Percentiles rank a stretch among this genome's conserved stretches.
Conservation (phyloP, 805 yeast species). For the Spathaspora passalidarum region DNA sequence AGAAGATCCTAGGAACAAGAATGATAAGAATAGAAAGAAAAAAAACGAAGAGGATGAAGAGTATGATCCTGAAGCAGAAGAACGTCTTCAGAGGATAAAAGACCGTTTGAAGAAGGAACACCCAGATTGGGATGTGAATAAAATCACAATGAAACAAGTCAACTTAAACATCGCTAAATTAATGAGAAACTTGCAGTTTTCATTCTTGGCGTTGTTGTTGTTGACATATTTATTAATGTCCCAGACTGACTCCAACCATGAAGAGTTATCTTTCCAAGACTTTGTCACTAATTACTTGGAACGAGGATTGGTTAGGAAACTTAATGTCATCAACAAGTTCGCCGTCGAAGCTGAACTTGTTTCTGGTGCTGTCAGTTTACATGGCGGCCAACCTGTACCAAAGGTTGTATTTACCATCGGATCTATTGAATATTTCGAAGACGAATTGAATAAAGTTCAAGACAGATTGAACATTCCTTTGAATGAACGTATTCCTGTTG, state of each 20-base stretch:
- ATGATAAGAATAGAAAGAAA: neutral
- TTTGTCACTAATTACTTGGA: constrained; percentile 77
- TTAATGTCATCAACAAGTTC: constrained; percentile 70
- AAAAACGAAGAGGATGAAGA: constrained; percentile 11
- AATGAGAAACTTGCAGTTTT: neutral
- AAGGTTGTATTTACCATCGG: constrained; percentile 80
- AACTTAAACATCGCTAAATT: neutral
- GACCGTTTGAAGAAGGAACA: constrained; percentile 27
- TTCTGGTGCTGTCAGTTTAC: constrained; percentile 36
- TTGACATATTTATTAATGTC: neutral
- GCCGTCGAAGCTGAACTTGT: constrained; percentile 68
- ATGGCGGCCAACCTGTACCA: constrained; percentile 28
- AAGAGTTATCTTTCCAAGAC: constrained; percentile 66
- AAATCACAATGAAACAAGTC: constrained; percentile 21
- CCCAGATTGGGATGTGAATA: constrained; percentile 24
- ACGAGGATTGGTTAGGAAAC: constrained; percentile 70
- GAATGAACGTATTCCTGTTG: constrained; percentile 72
- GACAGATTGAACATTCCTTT: constrained; percentile 65
- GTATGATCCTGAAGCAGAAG: constrained; percentile 22
- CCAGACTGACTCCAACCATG: neutral
- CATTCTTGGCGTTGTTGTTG: neutral
- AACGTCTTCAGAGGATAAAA: constrained; percentile 31
- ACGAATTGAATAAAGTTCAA: constrained; percentile 72
- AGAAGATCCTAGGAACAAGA: neutral
- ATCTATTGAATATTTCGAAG: constrained; percentile 80